Evolutionary conservation across 805 yeast species (phyloP), one percentile per base, ranked within the genome.

Genomic region (Candida palmyrensis): DNA sequence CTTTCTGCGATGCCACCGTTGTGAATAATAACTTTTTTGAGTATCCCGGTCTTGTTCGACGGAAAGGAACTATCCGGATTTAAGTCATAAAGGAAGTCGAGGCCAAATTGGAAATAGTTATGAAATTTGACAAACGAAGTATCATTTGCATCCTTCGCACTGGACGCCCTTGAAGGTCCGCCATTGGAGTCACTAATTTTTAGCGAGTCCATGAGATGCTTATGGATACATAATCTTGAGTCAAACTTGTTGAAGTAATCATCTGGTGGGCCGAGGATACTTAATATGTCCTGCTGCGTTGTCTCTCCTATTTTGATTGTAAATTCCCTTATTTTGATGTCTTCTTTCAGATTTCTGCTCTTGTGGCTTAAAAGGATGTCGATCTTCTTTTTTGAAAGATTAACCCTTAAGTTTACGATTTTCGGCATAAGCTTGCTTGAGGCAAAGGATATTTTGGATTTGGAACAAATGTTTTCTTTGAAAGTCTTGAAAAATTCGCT

Each of bases 181-280:
- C 29, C 14, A 38, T 43, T 35, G 13, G 44, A 28, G 5, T 43
- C 25, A 13, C 38, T 32, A 7, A 44, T 14, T 16, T 27, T 33
- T n/a, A 37, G 37, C n/a, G 42, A 42, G 21, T 38, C 40, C 3
- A 37, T 22, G 12, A 51, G 41, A 21, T 57, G 63, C 23, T 56
- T 58, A 48, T 62, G 75, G 22, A 65, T 72, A 38, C 53, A 48
- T 11, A 64, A 49, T 39, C 75, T 51, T 2, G 66, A 59, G 39
- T 69, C 75, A 32, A 62, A 59, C 40, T 70, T 71, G 38, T 60
- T 53, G 39, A 75, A 64, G 3, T 58, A 60, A 29, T 71, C 79
- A 29, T 73, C 74, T 0, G 84, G 82, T 2, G 79, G 76, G 0
- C 83, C 83, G 14, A 77, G 49, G 0, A 55, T 44, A 13, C 57